Conservation (phyloP, 2,329 filamentous ascomycete genomes). For the Apiospora marii region DNA sequence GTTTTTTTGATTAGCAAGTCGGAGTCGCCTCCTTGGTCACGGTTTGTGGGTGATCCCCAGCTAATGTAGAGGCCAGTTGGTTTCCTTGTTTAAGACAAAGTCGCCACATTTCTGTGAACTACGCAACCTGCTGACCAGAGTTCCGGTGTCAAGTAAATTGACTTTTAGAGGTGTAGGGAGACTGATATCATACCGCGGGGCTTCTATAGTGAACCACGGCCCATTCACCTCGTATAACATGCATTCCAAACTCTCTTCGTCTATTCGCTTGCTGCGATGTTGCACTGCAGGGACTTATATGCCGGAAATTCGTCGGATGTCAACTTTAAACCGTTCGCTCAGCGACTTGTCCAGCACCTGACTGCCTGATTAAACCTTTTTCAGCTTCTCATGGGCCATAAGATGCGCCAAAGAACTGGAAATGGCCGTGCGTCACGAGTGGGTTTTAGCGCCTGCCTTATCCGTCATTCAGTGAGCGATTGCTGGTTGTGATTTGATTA, state of each 20-base stretch:
- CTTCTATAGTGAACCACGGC: neutral
- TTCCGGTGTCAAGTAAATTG: neutral
- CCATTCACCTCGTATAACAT: neutral
- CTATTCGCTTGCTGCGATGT: neutral
- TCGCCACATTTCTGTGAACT: constrained; percentile 16
- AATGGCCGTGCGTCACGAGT: constrained; percentile 9
- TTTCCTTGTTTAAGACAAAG: constrained; percentile 21
- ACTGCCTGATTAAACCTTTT: neutral
- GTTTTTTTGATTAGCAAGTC: neutral
- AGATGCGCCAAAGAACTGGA: neutral
- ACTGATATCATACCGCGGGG: constrained; percentile 7
- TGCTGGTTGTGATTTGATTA: neutral
- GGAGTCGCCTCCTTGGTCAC: neutral
- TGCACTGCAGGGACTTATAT: constrained; percentile 14
- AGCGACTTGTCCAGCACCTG: neutral
- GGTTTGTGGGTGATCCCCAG: neutral
- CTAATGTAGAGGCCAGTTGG: neutral
- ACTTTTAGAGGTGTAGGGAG: neutral
- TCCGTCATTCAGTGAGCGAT: neutral
- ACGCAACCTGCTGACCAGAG: constrained; percentile 8
- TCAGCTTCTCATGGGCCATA: neutral
- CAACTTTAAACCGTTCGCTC: neutral
- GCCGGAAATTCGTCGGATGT: constrained; percentile 20
- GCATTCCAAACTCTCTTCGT: neutral
- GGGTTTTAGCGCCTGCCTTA: constrained; percentile 17